Conservation (phyloP, 306 rosid genomes). For the Castanea mollissima region DNA sequence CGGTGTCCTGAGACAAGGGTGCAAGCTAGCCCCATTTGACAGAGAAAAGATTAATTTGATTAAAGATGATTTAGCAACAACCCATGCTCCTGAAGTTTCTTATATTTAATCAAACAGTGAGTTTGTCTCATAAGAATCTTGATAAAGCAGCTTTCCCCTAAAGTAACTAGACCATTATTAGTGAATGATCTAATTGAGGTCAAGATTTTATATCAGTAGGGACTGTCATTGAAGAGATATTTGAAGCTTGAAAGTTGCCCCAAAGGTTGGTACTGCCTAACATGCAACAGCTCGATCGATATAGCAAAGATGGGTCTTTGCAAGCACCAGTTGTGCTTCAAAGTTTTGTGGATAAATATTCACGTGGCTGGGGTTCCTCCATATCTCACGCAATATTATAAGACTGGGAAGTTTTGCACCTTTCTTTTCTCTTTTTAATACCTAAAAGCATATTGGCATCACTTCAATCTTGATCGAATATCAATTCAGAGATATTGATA, state of each 20-base stretch:
- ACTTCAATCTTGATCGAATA: constrained; percentile 2
- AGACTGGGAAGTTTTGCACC: not conserved
- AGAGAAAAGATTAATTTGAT: not conserved
- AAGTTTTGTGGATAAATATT: not conserved
- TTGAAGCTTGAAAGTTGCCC: not conserved
- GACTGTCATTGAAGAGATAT: not conserved
- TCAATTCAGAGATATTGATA: not conserved
- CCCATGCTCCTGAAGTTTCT: not conserved
- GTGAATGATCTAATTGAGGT: not conserved
- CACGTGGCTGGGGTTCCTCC: not conserved
- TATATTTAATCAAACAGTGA: not conserved
- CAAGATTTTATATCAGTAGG: not conserved
- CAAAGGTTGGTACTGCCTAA: not conserved
- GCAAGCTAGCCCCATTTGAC: not conserved
- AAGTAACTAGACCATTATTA: not conserved
- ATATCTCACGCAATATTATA: not conserved
- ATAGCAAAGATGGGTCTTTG: not conserved
- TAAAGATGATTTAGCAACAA: not conserved
- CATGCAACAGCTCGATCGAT: not conserved
- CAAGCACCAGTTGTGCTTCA: not conserved
- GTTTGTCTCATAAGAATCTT: not conserved
- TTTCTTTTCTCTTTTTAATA: not conserved
- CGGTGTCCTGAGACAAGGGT: not conserved
- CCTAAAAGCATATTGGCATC: not conserved
- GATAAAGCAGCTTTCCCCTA: not conserved